phyloP scores from a whole-genome alignment of 257 asterid genomes.

The Solanum peruvianum region DNA sequence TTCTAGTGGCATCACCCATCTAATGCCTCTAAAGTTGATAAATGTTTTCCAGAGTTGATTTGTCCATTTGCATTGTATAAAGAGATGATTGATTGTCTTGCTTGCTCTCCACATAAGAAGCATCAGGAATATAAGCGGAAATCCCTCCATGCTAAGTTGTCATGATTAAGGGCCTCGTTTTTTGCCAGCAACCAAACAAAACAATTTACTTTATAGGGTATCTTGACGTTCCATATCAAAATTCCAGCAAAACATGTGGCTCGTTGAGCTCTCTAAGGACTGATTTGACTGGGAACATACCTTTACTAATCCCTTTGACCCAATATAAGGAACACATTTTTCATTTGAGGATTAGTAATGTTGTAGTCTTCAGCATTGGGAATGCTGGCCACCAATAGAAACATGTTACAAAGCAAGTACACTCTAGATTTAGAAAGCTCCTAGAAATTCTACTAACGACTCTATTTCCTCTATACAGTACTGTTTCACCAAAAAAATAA shows the following conservation, averaged over 20 bases:
- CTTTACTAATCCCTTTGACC: not conserved
- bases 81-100: not conserved
- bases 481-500: no score
- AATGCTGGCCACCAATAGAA: no score
- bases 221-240: not conserved
- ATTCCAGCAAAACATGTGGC: not conserved
- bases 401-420: no score
- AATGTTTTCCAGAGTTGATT: not conserved
- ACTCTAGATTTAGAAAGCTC: no score
- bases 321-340: not conserved
- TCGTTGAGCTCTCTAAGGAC: not conserved
- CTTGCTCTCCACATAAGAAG: not conserved
- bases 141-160: not conserved
- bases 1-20: not conserved
- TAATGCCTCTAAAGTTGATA: not conserved
- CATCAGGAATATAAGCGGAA: not conserved
- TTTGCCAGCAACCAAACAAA: not conserved
- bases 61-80: not conserved
- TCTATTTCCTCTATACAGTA: no score
- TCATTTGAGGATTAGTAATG: not conserved
- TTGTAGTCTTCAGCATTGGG: no score
- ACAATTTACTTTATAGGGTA: not conserved
- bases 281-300: not conserved
- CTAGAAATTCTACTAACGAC: no score
- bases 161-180: not conserved